Evolutionary conservation across 1,139 yeast species (phyloP), one percentile per base, ranked within the genome.

Genomic region (Candida pseudoviswanathii): DNA sequence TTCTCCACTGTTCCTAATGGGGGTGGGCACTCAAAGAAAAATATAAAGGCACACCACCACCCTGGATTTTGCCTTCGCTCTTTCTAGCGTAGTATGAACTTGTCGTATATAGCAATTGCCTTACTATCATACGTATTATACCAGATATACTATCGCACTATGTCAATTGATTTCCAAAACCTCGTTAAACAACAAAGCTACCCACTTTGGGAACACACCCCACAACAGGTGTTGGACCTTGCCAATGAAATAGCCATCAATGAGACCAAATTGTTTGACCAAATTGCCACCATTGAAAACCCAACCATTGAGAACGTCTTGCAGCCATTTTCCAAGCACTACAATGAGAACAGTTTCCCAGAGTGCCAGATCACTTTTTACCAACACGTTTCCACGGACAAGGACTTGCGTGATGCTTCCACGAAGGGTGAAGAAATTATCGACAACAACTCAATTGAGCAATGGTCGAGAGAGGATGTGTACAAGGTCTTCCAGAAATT

Each of bases 341-440:
- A 80, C 55, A 82, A 86, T 59, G 68, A 65, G 27, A 71, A 73
- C 45, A 66, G 71, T 5, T 74, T 77, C 10, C 53, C 73, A 9
- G 70, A 72, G 32, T 76, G 75, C 56, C 85, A 79, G 56, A 62
- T 86, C 56, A 71, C 84, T 4, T 88, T 89, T 62, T 84, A 81
- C 60, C 89, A 83, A 64, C 82, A 85, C 57, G 92, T 89, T 16
- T 84, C 92, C 2, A 60, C 82, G 9, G 75, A 79, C 54, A 80
- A 84, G 58, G 81, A 68, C 9, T 62, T 87, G 33, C 79, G 96
- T 59, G 89, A 86, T 54, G 90, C 91, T 2, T 82, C 92, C 2
- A 77, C 78, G 41, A 73, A 80, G 54, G 86, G 89, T 1, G 86
- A 84, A 54, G 81, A 83, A 61, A 60, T 73, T 49, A 64, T 86